phyloP scores from a whole-genome alignment of 176 grass and related monocot species.

The Chrysopogon serrulatus region DNA sequence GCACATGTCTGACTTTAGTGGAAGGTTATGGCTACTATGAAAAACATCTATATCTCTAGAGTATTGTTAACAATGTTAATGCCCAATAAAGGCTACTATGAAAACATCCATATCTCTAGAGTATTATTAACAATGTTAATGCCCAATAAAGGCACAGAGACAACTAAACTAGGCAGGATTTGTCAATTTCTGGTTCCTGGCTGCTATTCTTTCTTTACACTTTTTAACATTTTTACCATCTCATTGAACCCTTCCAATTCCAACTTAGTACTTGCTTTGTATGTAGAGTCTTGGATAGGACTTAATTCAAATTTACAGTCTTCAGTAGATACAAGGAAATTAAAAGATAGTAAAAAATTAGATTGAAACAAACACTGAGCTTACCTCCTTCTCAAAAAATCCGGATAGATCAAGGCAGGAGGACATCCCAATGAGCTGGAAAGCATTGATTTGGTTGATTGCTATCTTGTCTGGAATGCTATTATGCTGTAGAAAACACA shows the following conservation, averaged over 20 bases:
- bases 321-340: not conserved
- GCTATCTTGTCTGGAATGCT: slow-evolving; percentile 30
- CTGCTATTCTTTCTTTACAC: slow-evolving; percentile 4
- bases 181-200: not conserved
- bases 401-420: slow-evolving; percentile 96
- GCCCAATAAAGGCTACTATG: not conserved
- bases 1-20: not conserved
- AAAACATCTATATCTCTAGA: not conserved
- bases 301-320: not conserved
- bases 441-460: slow-evolving; percentile 88
- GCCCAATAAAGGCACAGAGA: not conserved
- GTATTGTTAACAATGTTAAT: not conserved
- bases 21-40: not conserved
- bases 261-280: not conserved
- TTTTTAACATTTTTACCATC: not conserved
- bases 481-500: slow-evolving; percentile 44
- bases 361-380: slow-evolving; percentile 12
- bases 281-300: not conserved
- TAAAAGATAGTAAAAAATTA: not conserved
- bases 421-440: slow-evolving; percentile 96
- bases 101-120: not conserved
- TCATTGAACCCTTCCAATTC: not conserved
- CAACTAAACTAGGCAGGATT: not conserved
- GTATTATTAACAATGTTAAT: not conserved
- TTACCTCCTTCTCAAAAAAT: slow-evolving; percentile 95